These are phyloP conservation scores for Sporothrix humicola DNA, from an alignment of 2,329 filamentous ascomycete genomes.

Conservation along the genomic window DNA sequence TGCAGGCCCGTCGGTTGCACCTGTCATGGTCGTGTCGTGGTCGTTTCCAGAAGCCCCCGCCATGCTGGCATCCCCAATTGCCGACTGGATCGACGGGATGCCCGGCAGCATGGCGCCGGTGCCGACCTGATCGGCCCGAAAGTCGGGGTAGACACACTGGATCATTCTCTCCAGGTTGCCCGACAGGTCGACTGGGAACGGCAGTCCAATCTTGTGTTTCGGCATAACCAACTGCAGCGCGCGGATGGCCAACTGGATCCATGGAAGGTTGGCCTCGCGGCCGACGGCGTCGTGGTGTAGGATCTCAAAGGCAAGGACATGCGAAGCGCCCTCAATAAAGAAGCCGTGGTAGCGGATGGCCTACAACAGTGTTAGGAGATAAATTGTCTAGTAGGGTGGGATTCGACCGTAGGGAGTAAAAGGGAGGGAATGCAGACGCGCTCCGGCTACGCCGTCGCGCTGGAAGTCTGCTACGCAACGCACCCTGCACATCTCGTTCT, in stretches of 20 bases:
- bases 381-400: no score
- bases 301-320: slow-evolving; percentile 34
- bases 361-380: background rate
- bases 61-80: background rate
- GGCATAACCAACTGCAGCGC: slow-evolving; percentile 33
- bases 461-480: background rate
- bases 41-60: background rate
- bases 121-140: slow-evolving; percentile 30
- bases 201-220: background rate
- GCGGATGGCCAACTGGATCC: slow-evolving; percentile 35
- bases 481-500: slow-evolving; percentile 34
- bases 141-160: slow-evolving; percentile 37
- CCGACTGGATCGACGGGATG: slow-evolving; percentile 14
- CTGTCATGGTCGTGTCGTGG: slow-evolving; percentile 5
- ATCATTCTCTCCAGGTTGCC: slow-evolving; percentile 36
- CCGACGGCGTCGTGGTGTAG: slow-evolving; percentile 28
- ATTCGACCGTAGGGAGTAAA: no score
- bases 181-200: slow-evolving; percentile 30
- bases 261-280: slow-evolving; percentile 32
- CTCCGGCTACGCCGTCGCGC: no score
- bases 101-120: slow-evolving; percentile 7
- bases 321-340: slow-evolving; percentile 37
- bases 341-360: slow-evolving; percentile 36
- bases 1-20: background rate
- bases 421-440: no score